These are phyloP conservation scores for Erucastrum elatum DNA, from an alignment of 345 rosid genomes.

Conservation along the genomic window DNA sequence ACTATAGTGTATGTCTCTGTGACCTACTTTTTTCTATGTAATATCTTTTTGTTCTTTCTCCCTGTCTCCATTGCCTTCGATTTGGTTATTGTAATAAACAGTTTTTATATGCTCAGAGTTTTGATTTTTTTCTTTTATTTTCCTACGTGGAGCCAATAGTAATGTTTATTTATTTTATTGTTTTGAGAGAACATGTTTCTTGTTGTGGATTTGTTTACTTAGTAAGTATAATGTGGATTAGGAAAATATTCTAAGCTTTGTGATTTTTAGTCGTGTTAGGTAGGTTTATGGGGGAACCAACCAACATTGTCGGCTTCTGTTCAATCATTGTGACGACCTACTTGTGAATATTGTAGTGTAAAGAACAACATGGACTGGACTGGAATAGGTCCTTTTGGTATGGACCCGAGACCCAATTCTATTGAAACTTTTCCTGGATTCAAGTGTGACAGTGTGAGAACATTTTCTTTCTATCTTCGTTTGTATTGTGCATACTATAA, in stretches of 20 bases:
- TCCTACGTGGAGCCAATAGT: not conserved
- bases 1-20: not conserved
- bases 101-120: conserved; percentile 24
- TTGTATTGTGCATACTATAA: conserved; percentile 6
- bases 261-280: not conserved
- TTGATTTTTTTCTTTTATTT: not conserved
- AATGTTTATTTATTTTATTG: not conserved
- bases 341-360: conserved; percentile 14
- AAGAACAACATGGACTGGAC: conserved; percentile 19
- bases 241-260: not conserved
- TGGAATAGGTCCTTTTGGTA: conserved; percentile 39
- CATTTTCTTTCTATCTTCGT: not conserved
- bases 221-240: not conserved
- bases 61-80: conserved; percentile 8
- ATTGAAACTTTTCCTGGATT: conserved; percentile 36
- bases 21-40: conserved; percentile 33
- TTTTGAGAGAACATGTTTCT: not conserved
- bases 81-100: conserved; percentile 2
- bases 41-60: not conserved
- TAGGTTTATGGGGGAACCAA: conserved; percentile 5
- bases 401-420: conserved; percentile 36
- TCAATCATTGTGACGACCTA: conserved; percentile 24
- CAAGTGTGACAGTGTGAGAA: conserved; percentile 48
- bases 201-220: not conserved
- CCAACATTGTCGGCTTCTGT: conserved; percentile 15